phyloP scores from a whole-genome alignment of 2,329 filamentous ascomycete species.

The Ascochyta fabae region DNA sequence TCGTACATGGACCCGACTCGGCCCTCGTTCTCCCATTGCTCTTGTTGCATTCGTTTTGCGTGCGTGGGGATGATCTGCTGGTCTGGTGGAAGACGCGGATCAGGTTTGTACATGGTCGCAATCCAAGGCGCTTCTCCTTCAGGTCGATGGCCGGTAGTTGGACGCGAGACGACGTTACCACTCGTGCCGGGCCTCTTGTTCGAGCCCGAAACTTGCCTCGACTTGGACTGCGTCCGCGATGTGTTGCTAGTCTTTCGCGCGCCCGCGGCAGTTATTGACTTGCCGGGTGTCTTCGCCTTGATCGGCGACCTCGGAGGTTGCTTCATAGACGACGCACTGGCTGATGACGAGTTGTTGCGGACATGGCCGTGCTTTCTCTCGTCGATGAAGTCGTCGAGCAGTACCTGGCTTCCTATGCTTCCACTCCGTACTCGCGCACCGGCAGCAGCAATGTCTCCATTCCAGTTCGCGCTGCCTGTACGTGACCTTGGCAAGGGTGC shows the following conservation, averaged over 20 bases:
- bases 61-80: constrained; percentile 96
- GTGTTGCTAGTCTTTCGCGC: constrained; percentile 41
- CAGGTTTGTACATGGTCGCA: constrained; percentile 91
- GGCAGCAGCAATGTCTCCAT: constrained; percentile 65
- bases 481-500: constrained; percentile 68
- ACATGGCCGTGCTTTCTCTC: constrained; percentile 23
- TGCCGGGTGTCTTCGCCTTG: constrained; percentile 51
- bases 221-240: constrained; percentile 44
- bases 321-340: constrained; percentile 36
- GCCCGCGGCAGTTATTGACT: constrained; percentile 44
- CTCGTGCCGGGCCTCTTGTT: constrained; percentile 66
- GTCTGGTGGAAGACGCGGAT: constrained; percentile 90
- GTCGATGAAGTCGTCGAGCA: constrained; percentile 57
- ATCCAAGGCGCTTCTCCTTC: constrained; percentile 98
- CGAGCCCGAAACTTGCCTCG: constrained; percentile 34
- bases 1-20: constrained; percentile 86
- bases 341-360: constrained; percentile 31
- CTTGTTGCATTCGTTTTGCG: constrained; percentile 86
- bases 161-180: constrained; percentile 59
- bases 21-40: constrained; percentile 93
- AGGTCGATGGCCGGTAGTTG: constrained; percentile 72
- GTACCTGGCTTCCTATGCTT: constrained; percentile 62
- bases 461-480: constrained; percentile 62
- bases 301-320: constrained; percentile 44
- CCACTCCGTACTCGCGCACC: constrained; percentile 74